These are phyloP conservation scores for Aspergillus nanangensis DNA, from an alignment of 495 filamentous ascomycete species.

Conservation along the genomic window DNA sequence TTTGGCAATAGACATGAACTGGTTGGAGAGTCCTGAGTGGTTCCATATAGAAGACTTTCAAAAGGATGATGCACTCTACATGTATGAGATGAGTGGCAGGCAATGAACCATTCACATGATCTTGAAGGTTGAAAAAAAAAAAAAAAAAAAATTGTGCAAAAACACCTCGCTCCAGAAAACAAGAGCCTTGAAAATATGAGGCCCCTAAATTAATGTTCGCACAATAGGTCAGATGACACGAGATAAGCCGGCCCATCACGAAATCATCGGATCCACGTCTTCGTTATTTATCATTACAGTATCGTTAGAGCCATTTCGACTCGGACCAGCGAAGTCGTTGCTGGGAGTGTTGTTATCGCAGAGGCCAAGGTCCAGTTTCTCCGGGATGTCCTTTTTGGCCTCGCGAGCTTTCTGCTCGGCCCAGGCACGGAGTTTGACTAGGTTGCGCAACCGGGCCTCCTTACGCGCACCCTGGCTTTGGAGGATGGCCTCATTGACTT, in stretches of 20 bases:
- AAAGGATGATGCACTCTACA: too few relatives aligned
- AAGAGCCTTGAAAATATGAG: too few relatives aligned
- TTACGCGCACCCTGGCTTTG: slow-evolving; percentile 62
- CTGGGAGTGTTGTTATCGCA: slow-evolving; percentile 32
- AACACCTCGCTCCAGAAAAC: too few relatives aligned
- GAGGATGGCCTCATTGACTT: slow-evolving; percentile 86
- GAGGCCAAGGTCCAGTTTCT: slow-evolving; percentile 67
- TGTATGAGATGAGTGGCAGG: too few relatives aligned
- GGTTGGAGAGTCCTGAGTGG: too few relatives aligned
- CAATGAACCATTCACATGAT: too few relatives aligned
- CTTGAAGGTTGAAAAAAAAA: too few relatives aligned
- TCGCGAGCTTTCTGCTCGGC: slow-evolving; percentile 73
- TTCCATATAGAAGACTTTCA: too few relatives aligned
- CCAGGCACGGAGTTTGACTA: slow-evolving; percentile 81
- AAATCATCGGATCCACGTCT: slow-evolving; percentile 59
- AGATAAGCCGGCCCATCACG: slow-evolving; percentile 18
- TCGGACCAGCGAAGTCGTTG: slow-evolving; percentile 22
- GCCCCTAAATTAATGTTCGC: too few relatives aligned
- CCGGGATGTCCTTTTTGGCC: slow-evolving; percentile 70
- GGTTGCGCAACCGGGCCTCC: slow-evolving; percentile 73
- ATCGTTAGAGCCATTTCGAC: slow-evolving; percentile 32
- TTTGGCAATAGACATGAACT: too few relatives aligned
- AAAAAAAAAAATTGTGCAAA: too few relatives aligned
- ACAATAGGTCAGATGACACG: too few relatives aligned
- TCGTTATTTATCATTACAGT: slow-evolving; percentile 42